Evolutionary conservation across 164 flowering plant genomes (phyloP).

Genomic region (Amborella trichopoda): DNA sequence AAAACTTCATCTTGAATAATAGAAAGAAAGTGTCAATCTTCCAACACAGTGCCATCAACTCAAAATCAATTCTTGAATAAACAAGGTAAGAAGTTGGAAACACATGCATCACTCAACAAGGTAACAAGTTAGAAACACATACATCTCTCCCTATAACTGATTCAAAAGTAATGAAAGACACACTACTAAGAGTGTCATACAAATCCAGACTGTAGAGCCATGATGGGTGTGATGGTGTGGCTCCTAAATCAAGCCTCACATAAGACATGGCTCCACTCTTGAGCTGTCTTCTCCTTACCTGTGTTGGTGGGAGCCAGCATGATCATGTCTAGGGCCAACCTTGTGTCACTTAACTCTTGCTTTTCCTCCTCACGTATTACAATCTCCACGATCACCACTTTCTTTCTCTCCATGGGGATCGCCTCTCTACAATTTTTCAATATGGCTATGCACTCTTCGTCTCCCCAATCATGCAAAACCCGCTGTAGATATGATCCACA

Average conservation of each 20-base stretch:
- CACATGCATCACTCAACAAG: too few relatives aligned
- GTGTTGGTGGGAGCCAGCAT: conserved; percentile 27
- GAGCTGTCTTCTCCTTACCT: conserved; percentile 4
- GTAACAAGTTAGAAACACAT: too few relatives aligned
- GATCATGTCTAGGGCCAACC: conserved; percentile 44
- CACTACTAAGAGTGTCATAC: too few relatives aligned
- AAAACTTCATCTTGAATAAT: too few relatives aligned
- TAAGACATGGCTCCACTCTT: conserved; percentile 1
- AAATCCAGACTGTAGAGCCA: conserved; percentile 1
- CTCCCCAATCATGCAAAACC: conserved; percentile 68
- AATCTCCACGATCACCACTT: conserved; percentile 48
- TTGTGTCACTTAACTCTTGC: conserved; percentile 15
- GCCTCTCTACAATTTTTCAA: conserved; percentile 45
- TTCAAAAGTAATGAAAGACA: too few relatives aligned
- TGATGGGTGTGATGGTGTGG: conserved; percentile 1
- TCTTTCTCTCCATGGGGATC: conserved; percentile 30
- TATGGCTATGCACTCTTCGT: conserved; percentile 50
- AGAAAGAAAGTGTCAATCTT: too few relatives aligned
- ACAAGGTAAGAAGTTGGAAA: too few relatives aligned
- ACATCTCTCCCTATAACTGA: too few relatives aligned
- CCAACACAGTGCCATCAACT: too few relatives aligned
- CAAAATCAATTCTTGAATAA: too few relatives aligned
- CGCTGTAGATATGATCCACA: too few relatives aligned
- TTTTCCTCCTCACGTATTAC: conserved; percentile 25
- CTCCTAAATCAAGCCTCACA: neutral